Evolutionary conservation across 371 early-diverging fungal genomes (phyloP).

Genomic region (Syncephalastrum monosporum): DNA sequence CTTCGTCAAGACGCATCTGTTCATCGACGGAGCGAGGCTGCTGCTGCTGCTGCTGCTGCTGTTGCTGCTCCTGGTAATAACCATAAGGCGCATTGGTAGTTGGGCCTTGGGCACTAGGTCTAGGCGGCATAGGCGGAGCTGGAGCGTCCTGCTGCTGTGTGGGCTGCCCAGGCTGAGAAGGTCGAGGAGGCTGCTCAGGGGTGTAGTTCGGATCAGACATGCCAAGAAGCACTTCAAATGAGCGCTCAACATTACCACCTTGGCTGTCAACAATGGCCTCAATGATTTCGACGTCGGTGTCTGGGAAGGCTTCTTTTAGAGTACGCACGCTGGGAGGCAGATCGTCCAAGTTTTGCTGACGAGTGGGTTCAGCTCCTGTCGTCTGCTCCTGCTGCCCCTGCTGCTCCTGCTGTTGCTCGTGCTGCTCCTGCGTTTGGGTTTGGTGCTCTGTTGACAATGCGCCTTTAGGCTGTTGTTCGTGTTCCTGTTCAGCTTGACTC

Average conservation of each 20-base stretch:
- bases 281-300: constrained; percentile 43
- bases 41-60: constrained; percentile 7
- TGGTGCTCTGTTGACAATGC: neutral
- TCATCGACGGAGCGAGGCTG: constrained; percentile 33
- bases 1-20: constrained; percentile 48
- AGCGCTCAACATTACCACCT: constrained; percentile 30
- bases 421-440: neutral
- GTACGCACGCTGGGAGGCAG: constrained; percentile 19
- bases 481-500: neutral
- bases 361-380: neutral
- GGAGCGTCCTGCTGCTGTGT: constrained; percentile 11
- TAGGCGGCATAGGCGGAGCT: constrained; percentile 38
- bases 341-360: neutral
- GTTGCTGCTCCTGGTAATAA: constrained; percentile 22
- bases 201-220: constrained; percentile 49
- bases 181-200: constrained; percentile 15
- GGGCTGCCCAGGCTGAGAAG: constrained; percentile 6
- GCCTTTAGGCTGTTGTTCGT: constrained; percentile 3
- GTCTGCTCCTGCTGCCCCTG: neutral
- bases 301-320: constrained; percentile 51
- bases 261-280: constrained; percentile 43
- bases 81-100: constrained; percentile 13
- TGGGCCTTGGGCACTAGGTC: constrained; percentile 12
- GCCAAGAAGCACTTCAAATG: constrained; percentile 40
- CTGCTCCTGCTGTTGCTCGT: constrained; percentile 3